phyloP scores from a whole-genome alignment of 2,329 filamentous ascomycete genomes.

The Periconia macrospinosa region DNA sequence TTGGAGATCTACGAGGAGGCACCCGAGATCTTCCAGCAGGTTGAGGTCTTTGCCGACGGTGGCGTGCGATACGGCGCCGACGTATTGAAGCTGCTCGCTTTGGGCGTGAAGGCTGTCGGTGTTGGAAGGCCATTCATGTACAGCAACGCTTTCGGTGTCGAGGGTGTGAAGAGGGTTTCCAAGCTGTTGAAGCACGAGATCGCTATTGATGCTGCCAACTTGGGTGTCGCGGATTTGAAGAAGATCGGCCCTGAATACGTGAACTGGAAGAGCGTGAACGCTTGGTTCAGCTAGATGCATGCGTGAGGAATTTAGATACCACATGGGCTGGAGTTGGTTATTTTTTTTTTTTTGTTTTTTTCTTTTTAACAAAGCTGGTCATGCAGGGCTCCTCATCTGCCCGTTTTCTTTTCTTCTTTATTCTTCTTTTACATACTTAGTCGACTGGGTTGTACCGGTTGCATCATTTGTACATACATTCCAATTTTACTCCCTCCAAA shows the following conservation, averaged over 20 bases:
- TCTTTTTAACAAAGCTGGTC: too few relatives aligned
- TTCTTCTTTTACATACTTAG: not conserved
- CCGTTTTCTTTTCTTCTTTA: not conserved
- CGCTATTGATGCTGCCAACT: conserved; percentile 35
- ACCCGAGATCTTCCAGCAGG: conserved; percentile 43
- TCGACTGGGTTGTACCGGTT: not conserved
- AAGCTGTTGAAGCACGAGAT: conserved; percentile 57
- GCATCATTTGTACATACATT: not conserved
- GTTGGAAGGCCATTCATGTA: conserved; percentile 56
- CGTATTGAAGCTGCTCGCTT: conserved; percentile 41
- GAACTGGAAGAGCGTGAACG: conserved; percentile 16
- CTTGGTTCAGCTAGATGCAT: conserved; percentile 11
- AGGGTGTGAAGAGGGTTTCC: conserved; percentile 62
- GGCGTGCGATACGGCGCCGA: conserved; percentile 46
- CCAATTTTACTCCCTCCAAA: not conserved
- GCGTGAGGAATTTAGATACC: not conserved
- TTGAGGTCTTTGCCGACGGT: conserved; percentile 46
- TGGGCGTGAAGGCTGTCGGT: conserved; percentile 46
- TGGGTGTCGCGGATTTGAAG: conserved; percentile 34
- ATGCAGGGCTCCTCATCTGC: too few relatives aligned
- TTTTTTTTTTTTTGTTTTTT: not conserved
- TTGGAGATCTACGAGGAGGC: conserved; percentile 69
- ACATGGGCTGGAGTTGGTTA: not conserved
- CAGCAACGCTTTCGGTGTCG: conserved; percentile 59
- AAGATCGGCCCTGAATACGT: conserved; percentile 29